A percentile compares a stretch with the other conserved stretches of the same genome.
Evolutionary conservation across 78 protist species (phyloP).

Genomic region (Diacronema lutheri): DNA sequence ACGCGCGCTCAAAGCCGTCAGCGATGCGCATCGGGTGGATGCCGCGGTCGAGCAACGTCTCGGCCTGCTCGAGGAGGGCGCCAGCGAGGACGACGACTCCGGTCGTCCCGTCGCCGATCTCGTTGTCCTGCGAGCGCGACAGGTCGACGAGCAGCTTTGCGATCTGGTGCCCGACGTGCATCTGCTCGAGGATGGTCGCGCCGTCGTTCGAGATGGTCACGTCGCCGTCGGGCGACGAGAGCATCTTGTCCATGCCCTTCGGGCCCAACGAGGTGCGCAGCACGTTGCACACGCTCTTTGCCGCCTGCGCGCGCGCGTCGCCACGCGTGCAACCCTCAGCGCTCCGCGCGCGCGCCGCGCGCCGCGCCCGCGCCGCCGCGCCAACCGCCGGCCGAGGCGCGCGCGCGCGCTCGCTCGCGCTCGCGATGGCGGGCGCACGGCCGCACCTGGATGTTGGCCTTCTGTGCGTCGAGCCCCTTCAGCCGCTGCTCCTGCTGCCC

Average conservation of each 20-base stretch:
- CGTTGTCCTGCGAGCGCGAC: constrained; percentile 96
- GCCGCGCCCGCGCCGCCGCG: too few relatives aligned
- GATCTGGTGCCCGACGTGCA: constrained; percentile 90
- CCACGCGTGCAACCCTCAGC: too few relatives aligned
- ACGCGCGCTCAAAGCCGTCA: constrained; percentile 79
- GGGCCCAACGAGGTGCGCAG: constrained; percentile 92
- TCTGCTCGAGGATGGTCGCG: constrained; percentile 92
- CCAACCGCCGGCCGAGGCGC: neutral
- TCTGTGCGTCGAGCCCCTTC: constrained; percentile 94
- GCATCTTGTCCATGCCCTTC: constrained; percentile 95
- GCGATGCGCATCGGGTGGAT: constrained; percentile 95
- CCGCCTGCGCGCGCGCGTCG: constrained; percentile 72
- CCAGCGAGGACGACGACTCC: constrained; percentile 99
- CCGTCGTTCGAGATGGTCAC: constrained; percentile 98
- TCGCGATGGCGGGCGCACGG: too few relatives aligned
- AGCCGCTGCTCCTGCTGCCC: constrained; percentile 78
- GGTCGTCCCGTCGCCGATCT: constrained; percentile 99
- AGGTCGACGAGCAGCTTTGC: constrained; percentile 98
- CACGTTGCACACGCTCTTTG: constrained; percentile 83
- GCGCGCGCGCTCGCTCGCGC: too few relatives aligned
- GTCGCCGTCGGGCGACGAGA: constrained; percentile 95
- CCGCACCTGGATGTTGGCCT: constrained; percentile 58
- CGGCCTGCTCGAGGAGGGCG: constrained; percentile 96
- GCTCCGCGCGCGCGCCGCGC: neutral
- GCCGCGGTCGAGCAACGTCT: constrained; percentile 87